These are phyloP conservation scores for Acanthamoeba polyphaga DNA, from an alignment of 208 protist genomes.

Conservation along the genomic window DNA sequence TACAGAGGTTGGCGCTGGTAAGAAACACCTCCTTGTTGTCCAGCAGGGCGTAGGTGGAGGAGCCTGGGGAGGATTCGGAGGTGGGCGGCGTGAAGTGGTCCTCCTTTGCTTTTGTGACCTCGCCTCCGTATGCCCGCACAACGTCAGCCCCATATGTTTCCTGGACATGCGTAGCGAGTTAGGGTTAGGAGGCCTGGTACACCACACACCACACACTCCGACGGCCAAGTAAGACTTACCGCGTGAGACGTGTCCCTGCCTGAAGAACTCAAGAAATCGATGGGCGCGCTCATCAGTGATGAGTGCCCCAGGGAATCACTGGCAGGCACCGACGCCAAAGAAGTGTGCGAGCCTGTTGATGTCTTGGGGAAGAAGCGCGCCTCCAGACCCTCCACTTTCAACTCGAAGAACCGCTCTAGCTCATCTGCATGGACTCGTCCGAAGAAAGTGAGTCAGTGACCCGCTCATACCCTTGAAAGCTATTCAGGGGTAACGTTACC, in stretches of 20 bases:
- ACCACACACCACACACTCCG: too few species aligned
- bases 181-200: too few species aligned
- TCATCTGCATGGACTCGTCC: not conserved
- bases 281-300: not conserved
- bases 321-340: not conserved
- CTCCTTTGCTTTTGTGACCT: not conserved
- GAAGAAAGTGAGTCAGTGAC: not conserved
- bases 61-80: not conserved
- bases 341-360: too few species aligned
- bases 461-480: not conserved
- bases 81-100: not conserved
- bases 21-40: slow-evolving; percentile 15
- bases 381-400: slow-evolving; percentile 1
- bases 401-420: not conserved
- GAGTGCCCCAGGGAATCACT: not conserved
- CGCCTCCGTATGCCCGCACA: not conserved
- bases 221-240: too few species aligned
- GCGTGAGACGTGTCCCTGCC: too few species aligned
- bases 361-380: not conserved
- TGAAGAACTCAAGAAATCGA: too few species aligned
- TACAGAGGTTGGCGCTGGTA: slow-evolving; percentile 34
- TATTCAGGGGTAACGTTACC: not conserved
- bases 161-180: not conserved
- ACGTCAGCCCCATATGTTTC: not conserved
- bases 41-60: not conserved